Evolutionary conservation across 1,139 yeast genomes (phyloP).

Genomic region (Candida sp.): DNA sequence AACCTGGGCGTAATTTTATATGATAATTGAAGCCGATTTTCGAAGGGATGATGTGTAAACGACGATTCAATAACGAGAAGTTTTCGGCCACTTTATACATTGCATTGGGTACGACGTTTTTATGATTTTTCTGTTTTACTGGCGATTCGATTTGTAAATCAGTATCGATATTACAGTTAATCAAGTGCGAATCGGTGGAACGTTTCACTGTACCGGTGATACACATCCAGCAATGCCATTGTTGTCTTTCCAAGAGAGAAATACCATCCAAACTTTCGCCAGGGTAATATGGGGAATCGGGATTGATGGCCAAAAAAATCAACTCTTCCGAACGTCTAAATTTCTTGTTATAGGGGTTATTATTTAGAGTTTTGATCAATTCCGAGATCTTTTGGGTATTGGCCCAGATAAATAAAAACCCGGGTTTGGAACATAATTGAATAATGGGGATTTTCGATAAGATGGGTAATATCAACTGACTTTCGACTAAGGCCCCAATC

Average conservation of each 20-base stretch:
- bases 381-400: constrained; percentile 69
- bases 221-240: constrained; percentile 99
- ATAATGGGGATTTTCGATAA: constrained; percentile 67
- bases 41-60: constrained; percentile 82
- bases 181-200: constrained; percentile 76
- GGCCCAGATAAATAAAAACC: constrained; percentile 85
- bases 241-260: constrained; percentile 42
- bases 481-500: constrained; percentile 83
- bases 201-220: constrained; percentile 92
- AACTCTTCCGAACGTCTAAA: constrained; percentile 89
- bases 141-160: constrained; percentile 64
- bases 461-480: constrained; percentile 60
- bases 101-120: constrained; percentile 62
- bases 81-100: constrained; percentile 87
- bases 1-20: constrained; percentile 74
- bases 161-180: constrained; percentile 91
- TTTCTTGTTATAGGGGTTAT: constrained; percentile 64
- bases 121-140: constrained; percentile 2
- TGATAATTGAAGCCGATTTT: constrained; percentile 60
- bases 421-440: constrained; percentile 77
- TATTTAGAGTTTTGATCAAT: constrained; percentile 53
- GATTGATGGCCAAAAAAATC: constrained; percentile 61
- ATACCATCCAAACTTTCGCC: constrained; percentile 13
- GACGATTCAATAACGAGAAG: constrained; percentile 75
- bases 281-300: constrained; percentile 60